Base-by-base conservation (phyloP, 768 basidiomycete species). In the Tulasnella calospora region DNA sequence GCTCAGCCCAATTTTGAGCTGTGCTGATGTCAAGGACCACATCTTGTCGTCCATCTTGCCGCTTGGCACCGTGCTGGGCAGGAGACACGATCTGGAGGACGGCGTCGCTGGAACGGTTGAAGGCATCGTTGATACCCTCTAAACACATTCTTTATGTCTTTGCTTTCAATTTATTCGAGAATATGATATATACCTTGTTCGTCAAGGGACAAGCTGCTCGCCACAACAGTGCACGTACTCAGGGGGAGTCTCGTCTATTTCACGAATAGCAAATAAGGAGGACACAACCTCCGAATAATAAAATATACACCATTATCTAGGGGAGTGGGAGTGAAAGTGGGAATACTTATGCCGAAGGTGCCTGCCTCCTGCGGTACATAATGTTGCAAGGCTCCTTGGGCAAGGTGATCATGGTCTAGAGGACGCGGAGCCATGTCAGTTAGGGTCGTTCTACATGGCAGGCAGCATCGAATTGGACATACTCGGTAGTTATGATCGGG, bases 401-500 rank as follows among this genome's bases (percentile, higher is more conserved):
- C 86, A 94, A 90, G 71, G 94, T 92, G 82, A 98, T 96, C 94
- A 99, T 93, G 27, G 95, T 96, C 94, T 97, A 82, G 15, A 73
- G 3, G 3, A 15, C 38, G 38, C 3, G 44, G 5, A 71, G n/a
- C 10, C 40, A 71, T 72, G 40, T 70, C 69, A 78, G 77, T 46
- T 3, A 77, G 4, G 69, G 47, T 6, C n/a, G 30, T 21, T 47
- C 15, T 12, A n/a, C 61, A 12, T 67, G 13, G 3, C 9, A 13
- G 3, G 30, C 47, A 57, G 30, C 5, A 74, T 73, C 46, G 6
- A 71, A 36, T 73, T 10, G 40, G 6, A 87, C 94, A 74, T 85
- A 96, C 95, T 82, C 94, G 92, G 85, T 96, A 99, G 85, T 99
- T 95, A 80, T 95, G 90, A 57, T 87, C 87, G 6, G 97, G 96